Evolutionary conservation across 805 yeast species (phyloP).

Genomic region (Ogataea kodamae): DNA sequence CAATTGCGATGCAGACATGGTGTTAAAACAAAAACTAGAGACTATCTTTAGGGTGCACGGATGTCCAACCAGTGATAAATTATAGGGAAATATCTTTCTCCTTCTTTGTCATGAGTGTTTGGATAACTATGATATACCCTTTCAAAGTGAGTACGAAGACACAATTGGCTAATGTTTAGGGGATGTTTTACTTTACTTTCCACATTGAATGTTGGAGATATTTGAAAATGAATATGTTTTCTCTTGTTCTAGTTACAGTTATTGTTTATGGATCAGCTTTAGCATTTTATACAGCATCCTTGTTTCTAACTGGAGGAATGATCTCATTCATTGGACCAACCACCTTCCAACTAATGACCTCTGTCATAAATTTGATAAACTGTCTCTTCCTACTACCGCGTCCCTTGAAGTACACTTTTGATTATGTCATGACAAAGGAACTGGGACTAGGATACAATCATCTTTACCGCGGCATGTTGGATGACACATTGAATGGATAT

Average conservation of each 20-base stretch:
- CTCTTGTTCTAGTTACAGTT: constrained; percentile 21
- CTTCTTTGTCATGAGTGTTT: constrained; percentile 11
- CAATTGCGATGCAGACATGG: constrained; percentile 16
- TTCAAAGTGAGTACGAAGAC: constrained; percentile 14
- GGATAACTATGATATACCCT: constrained; percentile 15
- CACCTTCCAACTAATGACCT: constrained; percentile 31
- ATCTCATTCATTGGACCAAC: constrained; percentile 24
- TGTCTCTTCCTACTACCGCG: constrained; percentile 31
- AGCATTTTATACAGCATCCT: constrained; percentile 13
- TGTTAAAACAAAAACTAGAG: background rate
- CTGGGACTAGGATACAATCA: constrained; percentile 20
- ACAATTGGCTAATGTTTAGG: constrained; percentile 17
- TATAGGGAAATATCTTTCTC: constrained; percentile 1
- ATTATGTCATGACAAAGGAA: constrained; percentile 27
- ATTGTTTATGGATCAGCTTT: constrained; percentile 20
- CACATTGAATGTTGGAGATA: constrained; percentile 27
- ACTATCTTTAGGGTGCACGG: constrained; percentile 9
- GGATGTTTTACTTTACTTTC: constrained; percentile 24
- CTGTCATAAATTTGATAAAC: constrained; percentile 29
- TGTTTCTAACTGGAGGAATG: constrained; percentile 26
- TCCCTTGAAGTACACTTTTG: constrained; percentile 32
- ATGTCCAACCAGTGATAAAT: constrained; percentile 9
- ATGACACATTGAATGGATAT: constrained; percentile 22
- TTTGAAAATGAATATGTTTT: constrained; percentile 22
- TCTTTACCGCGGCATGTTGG: constrained; percentile 26